Conservation (phyloP, 768 basidiomycete species). For the Russula lepida region DNA sequence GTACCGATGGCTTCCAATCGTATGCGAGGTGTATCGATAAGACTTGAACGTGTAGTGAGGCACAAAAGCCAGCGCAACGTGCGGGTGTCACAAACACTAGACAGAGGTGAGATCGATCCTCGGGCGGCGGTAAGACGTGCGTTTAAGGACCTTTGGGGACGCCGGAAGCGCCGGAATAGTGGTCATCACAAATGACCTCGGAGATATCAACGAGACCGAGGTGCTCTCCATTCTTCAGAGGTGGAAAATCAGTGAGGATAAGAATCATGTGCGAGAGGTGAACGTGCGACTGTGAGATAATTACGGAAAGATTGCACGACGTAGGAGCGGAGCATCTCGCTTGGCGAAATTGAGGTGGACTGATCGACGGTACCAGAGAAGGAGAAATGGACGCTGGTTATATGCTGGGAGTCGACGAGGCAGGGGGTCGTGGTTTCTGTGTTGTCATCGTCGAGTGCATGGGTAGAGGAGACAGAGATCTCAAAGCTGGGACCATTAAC, state of each 20-base stretch:
- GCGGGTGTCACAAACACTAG: constrained; percentile 31
- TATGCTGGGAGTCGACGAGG: constrained; percentile 41
- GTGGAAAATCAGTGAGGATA: constrained; percentile 12
- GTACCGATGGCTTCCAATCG: constrained; percentile 28
- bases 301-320: constrained; percentile 41
- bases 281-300: constrained; percentile 32
- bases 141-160: constrained; percentile 11
- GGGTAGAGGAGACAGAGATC: constrained; percentile 40
- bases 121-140: not conserved
- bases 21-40: constrained; percentile 36
- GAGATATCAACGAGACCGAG: constrained; percentile 16
- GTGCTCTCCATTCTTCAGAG: constrained; percentile 38
- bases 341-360: constrained; percentile 29
- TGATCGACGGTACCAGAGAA: constrained; percentile 48
- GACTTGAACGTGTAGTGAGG: constrained; percentile 27
- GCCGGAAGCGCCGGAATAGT: not conserved
- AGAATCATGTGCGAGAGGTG: not conserved
- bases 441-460: constrained; percentile 33
- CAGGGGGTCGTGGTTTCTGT: constrained; percentile 28
- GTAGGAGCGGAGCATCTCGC: constrained; percentile 41
- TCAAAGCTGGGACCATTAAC: constrained; percentile 37
- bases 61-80: constrained; percentile 11
- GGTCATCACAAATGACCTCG: constrained; percentile 7
- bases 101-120: constrained; percentile 33
- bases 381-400: constrained; percentile 43